A percentile compares a stretch with the other conserved stretches of the same genome.
Conservation (phyloP, 2,329 filamentous ascomycete species). For the Ceratocystis alfenasii region DNA sequence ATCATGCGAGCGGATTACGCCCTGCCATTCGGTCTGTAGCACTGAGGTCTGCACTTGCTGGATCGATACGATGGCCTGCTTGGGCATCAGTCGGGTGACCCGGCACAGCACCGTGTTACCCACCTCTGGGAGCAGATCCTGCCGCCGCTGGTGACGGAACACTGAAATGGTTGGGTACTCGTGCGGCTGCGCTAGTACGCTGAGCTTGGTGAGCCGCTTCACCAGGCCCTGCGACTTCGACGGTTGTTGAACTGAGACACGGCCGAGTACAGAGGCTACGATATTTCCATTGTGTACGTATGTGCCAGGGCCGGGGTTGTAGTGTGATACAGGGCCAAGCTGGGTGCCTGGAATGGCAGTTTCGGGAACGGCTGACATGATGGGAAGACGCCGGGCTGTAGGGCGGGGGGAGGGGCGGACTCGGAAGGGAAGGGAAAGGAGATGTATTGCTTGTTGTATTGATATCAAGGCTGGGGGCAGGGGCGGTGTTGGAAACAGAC, state of each 20-base stretch:
- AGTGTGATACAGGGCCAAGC: constrained; percentile 56
- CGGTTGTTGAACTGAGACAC: constrained; percentile 44
- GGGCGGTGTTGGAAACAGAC: background rate
- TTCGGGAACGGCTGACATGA: constrained; percentile 28
- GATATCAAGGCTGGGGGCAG: background rate
- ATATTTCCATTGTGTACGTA: constrained; percentile 66
- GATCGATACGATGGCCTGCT: constrained; percentile 77
- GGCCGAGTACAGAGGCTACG: constrained; percentile 71
- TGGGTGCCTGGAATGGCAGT: constrained; percentile 71
- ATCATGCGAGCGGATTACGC: constrained; percentile 76
- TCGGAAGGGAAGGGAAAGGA: background rate
- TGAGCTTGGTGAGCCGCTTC: constrained; percentile 49
- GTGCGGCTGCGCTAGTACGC: constrained; percentile 33
- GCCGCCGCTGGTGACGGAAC: constrained; percentile 38
- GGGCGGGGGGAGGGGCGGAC: background rate
- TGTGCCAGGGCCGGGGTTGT: constrained; percentile 66
- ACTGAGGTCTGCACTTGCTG: constrained; percentile 65
- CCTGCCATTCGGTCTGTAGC: constrained; percentile 70
- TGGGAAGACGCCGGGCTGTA: no score
- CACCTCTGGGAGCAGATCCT: constrained; percentile 70
- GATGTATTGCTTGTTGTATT: no score
- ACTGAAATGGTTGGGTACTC: constrained; percentile 46
- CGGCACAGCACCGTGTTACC: constrained; percentile 69
- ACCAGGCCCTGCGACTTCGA: constrained; percentile 38
- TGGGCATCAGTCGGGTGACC: constrained; percentile 72